Evolutionary conservation across 1,284 basidiomycete genomes (phyloP), one percentile per base, ranked within the genome.

Genomic region (Anthracocystis setariae): DNA sequence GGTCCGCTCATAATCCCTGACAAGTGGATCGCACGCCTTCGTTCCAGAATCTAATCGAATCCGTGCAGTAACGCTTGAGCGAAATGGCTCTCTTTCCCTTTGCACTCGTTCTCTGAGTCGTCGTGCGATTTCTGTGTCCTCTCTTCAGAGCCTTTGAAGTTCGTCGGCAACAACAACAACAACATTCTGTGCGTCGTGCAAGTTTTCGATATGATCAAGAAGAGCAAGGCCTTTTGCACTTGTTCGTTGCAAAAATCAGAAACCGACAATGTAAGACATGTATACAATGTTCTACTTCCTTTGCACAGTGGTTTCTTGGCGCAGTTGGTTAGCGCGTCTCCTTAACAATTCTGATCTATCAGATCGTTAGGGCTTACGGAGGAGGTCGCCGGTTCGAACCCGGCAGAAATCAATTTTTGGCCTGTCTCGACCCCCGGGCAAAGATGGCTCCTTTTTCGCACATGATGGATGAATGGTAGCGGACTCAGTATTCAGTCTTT

Each of bases 261-360:
- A n/a, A n/a, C n/a, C n/a, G n/a, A n/a, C n/a, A n/a, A n/a, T n/a
- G n/a, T n/a, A n/a, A 20, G 8, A 39, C 18, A 39, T 17, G 18
- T 39, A 39, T 8, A n/a, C n/a, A 39, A 39, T n/a, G 17, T 18
- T n/a, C 8, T 5, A n/a, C 15, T 39, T 12, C 38, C 8, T 8
- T 8, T 12, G 18, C n/a, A 39, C 8, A 23, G 18, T 23, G 67
- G 67, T 70, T 70, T 70, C 67, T 56, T 72, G 69, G 69, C 69
- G 69, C 63, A 72, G 69, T 67, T 72, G 69, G 69, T 72, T 72
- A 72, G 69, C 69, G 69, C 69, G 63, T 72, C 69, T 72, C 69
- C 63, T 72, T 72, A 72, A 72, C 69, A 72, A 55, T 65, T 59
- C 61, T 49, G 57, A 37, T 59, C 50, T 38, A n/a, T 52, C 62